phyloP scores from a whole-genome alignment of 2,329 filamentous ascomycete genomes.

The Penicillium palitans region DNA sequence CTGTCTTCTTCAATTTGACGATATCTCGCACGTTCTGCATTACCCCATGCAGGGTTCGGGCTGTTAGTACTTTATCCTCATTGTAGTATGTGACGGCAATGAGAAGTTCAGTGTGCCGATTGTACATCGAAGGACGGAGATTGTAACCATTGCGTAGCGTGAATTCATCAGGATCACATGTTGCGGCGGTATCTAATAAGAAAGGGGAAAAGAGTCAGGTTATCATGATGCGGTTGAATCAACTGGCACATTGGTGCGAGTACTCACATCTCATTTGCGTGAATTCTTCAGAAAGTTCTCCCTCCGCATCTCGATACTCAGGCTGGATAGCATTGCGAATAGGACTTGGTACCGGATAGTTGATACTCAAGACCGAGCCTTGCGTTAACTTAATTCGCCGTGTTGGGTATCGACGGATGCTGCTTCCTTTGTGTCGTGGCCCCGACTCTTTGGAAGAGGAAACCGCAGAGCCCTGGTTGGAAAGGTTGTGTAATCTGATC shows the following conservation, averaged over 20 bases:
- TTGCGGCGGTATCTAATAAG: constrained; percentile 74
- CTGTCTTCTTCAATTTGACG: constrained; percentile 94
- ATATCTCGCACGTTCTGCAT: constrained; percentile 98
- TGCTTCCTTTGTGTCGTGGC: constrained; percentile 3
- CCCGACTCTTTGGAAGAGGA: constrained; percentile 3
- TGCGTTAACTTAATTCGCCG: constrained; percentile 19
- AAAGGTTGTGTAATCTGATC: constrained; percentile 7
- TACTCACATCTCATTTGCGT: constrained; percentile 20
- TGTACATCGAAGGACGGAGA: constrained; percentile 93
- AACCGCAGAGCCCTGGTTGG: constrained; percentile 6
- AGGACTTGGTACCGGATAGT: constrained; percentile 19
- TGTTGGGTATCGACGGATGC: constrained; percentile 16
- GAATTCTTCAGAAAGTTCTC: constrained; percentile 18
- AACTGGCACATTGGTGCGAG: neutral
- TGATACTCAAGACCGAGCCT: constrained; percentile 17
- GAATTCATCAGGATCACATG: constrained; percentile 95
- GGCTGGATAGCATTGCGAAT: constrained; percentile 19
- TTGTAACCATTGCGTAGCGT: constrained; percentile 98
- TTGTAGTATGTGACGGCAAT: constrained; percentile 98
- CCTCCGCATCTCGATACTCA: constrained; percentile 17
- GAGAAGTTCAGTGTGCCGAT: constrained; percentile 89
- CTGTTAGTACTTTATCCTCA: constrained; percentile 88
- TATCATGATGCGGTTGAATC: neutral
- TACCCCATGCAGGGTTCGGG: constrained; percentile 87
- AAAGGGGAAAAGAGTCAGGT: neutral